A percentile compares a stretch with the other conserved stretches of the same genome.
phyloP scores from a whole-genome alignment of 768 basidiomycete genomes.

The Exidia glandulosa region DNA sequence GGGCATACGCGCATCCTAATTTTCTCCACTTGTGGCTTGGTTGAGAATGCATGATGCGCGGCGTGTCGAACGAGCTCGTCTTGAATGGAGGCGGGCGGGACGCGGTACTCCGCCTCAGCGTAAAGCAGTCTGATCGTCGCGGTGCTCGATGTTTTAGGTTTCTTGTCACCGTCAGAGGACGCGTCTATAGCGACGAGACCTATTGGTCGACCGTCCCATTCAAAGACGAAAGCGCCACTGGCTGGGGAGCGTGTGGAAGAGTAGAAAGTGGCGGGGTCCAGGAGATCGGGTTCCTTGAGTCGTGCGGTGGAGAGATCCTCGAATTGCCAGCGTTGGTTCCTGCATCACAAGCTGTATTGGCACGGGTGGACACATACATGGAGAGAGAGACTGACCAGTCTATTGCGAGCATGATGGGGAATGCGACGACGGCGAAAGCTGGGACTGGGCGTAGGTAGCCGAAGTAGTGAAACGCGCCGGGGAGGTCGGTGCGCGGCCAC shows the following conservation, averaged over 20 bases:
- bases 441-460: conserved; percentile 53
- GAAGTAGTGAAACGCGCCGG: conserved; percentile 12
- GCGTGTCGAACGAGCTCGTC: conserved; percentile 56
- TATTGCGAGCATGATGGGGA: conserved; percentile 52
- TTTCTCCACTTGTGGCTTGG: conserved; percentile 28
- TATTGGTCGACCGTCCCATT: conserved; percentile 45
- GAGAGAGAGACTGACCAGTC: conserved; percentile 46
- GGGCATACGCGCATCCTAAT: conserved; percentile 6
- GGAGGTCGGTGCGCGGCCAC: conserved; percentile 44
- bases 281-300: conserved; percentile 47
- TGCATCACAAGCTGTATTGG: conserved; percentile 15
- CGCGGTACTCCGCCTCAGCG: conserved; percentile 53
- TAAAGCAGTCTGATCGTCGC: conserved; percentile 68
- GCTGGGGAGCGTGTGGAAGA: conserved; percentile 40
- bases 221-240: conserved; percentile 63
- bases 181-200: conserved; percentile 64
- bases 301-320: conserved; percentile 42
- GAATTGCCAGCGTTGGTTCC: conserved; percentile 61
- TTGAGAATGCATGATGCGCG: conserved; percentile 43
- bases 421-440: conserved; percentile 49
- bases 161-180: no score
- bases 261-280: conserved; percentile 34
- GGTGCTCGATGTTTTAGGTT: conserved; percentile 31
- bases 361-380: neutral
- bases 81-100: conserved; percentile 35